Conservation (phyloP, 352 stramenopile genomes). For the Pseudoperonospora humuli region DNA sequence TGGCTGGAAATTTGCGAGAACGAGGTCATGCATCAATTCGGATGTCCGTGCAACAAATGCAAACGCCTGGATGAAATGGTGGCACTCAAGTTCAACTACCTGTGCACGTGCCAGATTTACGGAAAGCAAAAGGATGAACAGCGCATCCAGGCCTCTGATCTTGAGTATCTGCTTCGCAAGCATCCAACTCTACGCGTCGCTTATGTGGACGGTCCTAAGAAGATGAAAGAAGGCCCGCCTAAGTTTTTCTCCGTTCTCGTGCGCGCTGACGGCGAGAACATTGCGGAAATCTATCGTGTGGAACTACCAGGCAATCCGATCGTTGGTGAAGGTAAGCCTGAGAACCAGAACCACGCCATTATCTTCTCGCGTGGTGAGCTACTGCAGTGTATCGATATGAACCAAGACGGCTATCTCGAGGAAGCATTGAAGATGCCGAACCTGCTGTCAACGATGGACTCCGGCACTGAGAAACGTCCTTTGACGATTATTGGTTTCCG, state of each 20-base stretch:
- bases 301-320: slow-evolving; percentile 81
- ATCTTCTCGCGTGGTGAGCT: slow-evolving; percentile 83
- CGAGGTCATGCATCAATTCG: slow-evolving; percentile 73
- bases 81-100: slow-evolving; percentile 84
- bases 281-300: slow-evolving; percentile 77
- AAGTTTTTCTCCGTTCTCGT: slow-evolving; percentile 84
- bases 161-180: slow-evolving; percentile 76
- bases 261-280: slow-evolving; percentile 57
- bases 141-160: slow-evolving; percentile 62
- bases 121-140: slow-evolving; percentile 83
- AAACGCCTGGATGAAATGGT: slow-evolving; percentile 79
- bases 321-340: slow-evolving; percentile 81
- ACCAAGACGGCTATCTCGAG: slow-evolving; percentile 82
- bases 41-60: slow-evolving; percentile 81
- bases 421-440: slow-evolving; percentile 84
- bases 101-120: slow-evolving; percentile 86
- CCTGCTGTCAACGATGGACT: slow-evolving; percentile 76
- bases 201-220: slow-evolving; percentile 84
- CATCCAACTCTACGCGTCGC: slow-evolving; percentile 68
- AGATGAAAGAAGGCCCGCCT: slow-evolving; percentile 76
- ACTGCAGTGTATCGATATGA: slow-evolving; percentile 89
- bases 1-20: slow-evolving; percentile 87
- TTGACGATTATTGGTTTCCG: slow-evolving; percentile 84
- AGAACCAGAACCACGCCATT: slow-evolving; percentile 87
- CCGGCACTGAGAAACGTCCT: slow-evolving; percentile 50